Conservation (phyloP, 371 early-diverging fungal genomes). For the Sporodiniella umbellata region DNA sequence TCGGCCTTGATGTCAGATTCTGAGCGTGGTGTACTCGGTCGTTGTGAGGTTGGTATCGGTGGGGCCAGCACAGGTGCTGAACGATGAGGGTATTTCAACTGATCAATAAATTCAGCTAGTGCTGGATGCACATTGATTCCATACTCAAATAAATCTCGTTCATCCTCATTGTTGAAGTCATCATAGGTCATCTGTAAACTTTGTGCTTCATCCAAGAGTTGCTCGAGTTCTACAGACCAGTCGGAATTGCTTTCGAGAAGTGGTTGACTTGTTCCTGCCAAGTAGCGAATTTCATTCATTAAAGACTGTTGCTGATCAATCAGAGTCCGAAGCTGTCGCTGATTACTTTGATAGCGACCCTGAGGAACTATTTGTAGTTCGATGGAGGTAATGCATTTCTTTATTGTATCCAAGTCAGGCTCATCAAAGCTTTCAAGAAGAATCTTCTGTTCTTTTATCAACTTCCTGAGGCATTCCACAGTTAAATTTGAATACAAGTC, state of each 20-base stretch:
- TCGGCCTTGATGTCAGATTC: slow-evolving; percentile 44
- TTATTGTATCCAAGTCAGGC: slow-evolving; percentile 18
- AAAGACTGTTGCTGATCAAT: slow-evolving; percentile 26
- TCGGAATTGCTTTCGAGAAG: slow-evolving; percentile 14
- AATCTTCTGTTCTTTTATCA: slow-evolving; percentile 23
- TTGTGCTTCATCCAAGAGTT: slow-evolving; percentile 5
- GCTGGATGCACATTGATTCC: not conserved
- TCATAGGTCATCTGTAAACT: too few relatives aligned
- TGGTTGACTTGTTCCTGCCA: slow-evolving; percentile 23
- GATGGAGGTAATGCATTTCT: slow-evolving; percentile 23
- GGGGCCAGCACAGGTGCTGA: slow-evolving; percentile 19
- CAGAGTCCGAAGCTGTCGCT: slow-evolving; percentile 30
- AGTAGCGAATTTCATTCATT: slow-evolving; percentile 35
- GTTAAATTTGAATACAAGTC: not conserved
- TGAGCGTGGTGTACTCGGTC: slow-evolving; percentile 42
- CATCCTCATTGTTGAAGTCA: too few relatives aligned
- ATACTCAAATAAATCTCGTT: too few relatives aligned
- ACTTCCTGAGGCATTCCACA: slow-evolving; percentile 9
- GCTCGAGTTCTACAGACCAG: slow-evolving; percentile 11
- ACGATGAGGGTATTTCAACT: not conserved
- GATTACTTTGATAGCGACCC: slow-evolving; percentile 25
- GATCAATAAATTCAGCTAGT: not conserved
- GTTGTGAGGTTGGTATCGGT: slow-evolving; percentile 35
- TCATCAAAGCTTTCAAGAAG: slow-evolving; percentile 3
- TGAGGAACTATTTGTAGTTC: slow-evolving; percentile 13